Conservation (phyloP, 2,329 filamentous ascomycete species). For the Tolypocladium inflatum region DNA sequence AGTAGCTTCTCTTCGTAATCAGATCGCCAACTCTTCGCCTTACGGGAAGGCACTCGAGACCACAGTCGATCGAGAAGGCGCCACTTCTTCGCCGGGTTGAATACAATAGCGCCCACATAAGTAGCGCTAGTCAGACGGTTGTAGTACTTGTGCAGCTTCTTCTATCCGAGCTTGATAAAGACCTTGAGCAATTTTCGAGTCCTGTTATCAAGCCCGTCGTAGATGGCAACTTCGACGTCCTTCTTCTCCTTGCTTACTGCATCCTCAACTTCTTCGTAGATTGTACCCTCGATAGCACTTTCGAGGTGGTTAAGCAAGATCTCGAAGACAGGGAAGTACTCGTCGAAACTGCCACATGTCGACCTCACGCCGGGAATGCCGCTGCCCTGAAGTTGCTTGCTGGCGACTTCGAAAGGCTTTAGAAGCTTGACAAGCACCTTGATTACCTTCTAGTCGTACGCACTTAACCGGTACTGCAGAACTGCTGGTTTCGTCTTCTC, state of each 20-base stretch:
- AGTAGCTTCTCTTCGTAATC: background rate
- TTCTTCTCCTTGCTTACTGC: background rate
- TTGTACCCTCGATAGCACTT: slow-evolving; percentile 1
- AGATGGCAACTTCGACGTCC: background rate
- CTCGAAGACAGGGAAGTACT: slow-evolving; percentile 2
- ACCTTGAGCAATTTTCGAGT: slow-evolving; percentile 1
- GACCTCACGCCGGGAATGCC: background rate
- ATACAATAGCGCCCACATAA: slow-evolving; percentile 1
- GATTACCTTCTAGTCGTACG: background rate
- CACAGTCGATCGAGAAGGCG: slow-evolving; percentile 1
- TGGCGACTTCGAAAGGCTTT: slow-evolving; percentile 1
- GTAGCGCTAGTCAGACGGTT: background rate
- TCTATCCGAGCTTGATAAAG: slow-evolving; percentile 2
- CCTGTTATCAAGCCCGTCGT: background rate
- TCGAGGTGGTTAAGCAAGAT: slow-evolving; percentile 3
- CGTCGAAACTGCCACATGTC: slow-evolving; percentile 1
- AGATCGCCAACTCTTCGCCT: slow-evolving; percentile 1
- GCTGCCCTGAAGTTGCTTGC: slow-evolving; percentile 1
- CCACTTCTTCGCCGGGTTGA: slow-evolving; percentile 3
- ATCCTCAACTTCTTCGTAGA: background rate
- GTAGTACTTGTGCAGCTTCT: slow-evolving; percentile 2
- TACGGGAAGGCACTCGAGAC: slow-evolving; percentile 1
- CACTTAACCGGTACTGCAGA: too few relatives aligned
- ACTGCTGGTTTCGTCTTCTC: too few relatives aligned
- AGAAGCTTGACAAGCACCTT: background rate